Evolutionary conservation across 2,329 filamentous ascomycete species (phyloP).

Genomic region (Camptophora hylomeconis): DNA sequence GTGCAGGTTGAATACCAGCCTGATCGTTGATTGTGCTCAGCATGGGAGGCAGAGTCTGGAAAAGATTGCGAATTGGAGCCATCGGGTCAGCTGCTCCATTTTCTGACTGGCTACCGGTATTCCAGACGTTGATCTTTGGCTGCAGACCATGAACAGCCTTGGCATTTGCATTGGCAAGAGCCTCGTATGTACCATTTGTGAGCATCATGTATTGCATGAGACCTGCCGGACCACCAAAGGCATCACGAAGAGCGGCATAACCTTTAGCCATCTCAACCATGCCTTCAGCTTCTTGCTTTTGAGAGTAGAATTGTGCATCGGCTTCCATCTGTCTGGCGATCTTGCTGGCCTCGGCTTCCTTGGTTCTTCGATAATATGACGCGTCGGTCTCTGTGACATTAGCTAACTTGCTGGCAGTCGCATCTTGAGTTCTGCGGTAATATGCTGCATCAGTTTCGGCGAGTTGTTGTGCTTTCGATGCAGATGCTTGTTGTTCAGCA

Average conservation of each 20-base stretch:
- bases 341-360: slow-evolving; percentile 56
- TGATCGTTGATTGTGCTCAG: slow-evolving; percentile 80
- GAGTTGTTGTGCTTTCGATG: no score
- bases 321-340: slow-evolving; percentile 32
- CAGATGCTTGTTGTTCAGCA: no score
- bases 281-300: slow-evolving; percentile 65
- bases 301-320: slow-evolving; percentile 45
- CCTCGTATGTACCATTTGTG: slow-evolving; percentile 64
- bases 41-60: slow-evolving; percentile 71
- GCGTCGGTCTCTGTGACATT: slow-evolving; percentile 53
- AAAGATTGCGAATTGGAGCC: slow-evolving; percentile 62
- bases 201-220: slow-evolving; percentile 81
- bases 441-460: no score
- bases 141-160: slow-evolving; percentile 61
- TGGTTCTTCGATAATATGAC: slow-evolving; percentile 46
- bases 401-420: slow-evolving; percentile 21
- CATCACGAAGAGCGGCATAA: slow-evolving; percentile 58
- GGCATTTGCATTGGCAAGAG: slow-evolving; percentile 67
- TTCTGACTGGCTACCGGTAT: slow-evolving; percentile 45
- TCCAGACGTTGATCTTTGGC: slow-evolving; percentile 87
- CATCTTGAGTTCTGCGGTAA: slow-evolving; percentile 3
- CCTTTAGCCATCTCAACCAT: slow-evolving; percentile 64
- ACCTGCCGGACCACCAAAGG: slow-evolving; percentile 65
- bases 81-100: slow-evolving; percentile 38
- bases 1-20: slow-evolving; percentile 67